Evolutionary conservation across 1,284 basidiomycete species (phyloP).

Genomic region (Cutaneotrichosporon sp.): DNA sequence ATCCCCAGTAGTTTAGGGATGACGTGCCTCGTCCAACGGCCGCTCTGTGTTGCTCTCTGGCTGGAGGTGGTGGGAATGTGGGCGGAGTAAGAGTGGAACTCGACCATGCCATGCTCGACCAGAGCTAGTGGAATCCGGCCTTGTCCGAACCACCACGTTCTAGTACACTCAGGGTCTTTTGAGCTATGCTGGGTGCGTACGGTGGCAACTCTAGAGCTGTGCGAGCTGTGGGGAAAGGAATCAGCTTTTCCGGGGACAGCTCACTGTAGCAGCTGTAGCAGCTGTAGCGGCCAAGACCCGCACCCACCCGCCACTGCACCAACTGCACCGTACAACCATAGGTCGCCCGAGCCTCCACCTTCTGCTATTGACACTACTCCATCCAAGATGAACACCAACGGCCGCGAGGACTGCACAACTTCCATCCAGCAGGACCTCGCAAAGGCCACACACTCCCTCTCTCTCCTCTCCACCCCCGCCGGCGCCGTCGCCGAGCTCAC

Average conservation of each 20-base stretch:
- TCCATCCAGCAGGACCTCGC: slow-evolving; percentile 4
- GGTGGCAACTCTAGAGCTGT: not conserved
- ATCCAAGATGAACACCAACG: slow-evolving; percentile 7
- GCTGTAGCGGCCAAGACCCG: no score
- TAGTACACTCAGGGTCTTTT: not conserved
- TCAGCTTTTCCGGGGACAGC: not conserved
- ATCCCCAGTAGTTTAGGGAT: no score
- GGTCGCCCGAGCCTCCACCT: not conserved
- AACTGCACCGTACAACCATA: no score
- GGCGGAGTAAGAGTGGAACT: not conserved
- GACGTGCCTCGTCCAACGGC: no score
- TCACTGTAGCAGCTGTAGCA: no score
- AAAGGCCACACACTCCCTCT: slow-evolving; percentile 1
- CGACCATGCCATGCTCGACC: no score
- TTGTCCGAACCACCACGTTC: not conserved
- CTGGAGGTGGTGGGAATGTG: not conserved
- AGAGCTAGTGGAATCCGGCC: not conserved
- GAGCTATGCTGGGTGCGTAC: no score
- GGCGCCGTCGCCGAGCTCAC: not conserved
- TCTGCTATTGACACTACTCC: not conserved
- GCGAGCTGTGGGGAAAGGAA: not conserved
- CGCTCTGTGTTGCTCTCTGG: no score
- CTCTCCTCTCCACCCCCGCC: no score
- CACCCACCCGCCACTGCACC: no score
- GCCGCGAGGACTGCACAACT: slow-evolving; percentile 7